Base-by-base conservation (phyloP, 176 grass and related monocot species). In the Puya raimondii region DNA sequence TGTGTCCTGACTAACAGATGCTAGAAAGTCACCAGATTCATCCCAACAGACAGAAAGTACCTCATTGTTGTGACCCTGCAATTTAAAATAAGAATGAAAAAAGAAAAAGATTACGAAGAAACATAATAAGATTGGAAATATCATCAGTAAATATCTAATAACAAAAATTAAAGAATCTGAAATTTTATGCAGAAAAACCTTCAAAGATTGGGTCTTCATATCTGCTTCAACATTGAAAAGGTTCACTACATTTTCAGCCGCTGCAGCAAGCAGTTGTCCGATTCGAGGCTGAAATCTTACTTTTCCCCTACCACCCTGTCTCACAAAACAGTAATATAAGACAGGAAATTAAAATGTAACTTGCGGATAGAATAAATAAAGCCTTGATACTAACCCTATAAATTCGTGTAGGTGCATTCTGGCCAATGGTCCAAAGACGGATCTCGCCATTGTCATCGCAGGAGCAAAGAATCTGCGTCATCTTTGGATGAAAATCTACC, bases 31-130 rank as follows among this genome's bases (percentile, higher is more conserved):
- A 20, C 94, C 94, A 53, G 51, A 91, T 83, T 85, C 85, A 67
- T 99, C 94, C 94, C 94, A 99, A 77, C 87, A 99, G 23, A 99
- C 23, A 26, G 78, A 84, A 22, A 85, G 83, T 23, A 91, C 77
- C 82, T 88, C 91, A 20, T 66, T 84, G 12, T 79, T 71, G 70
- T 93, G 90, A 70, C 73, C 80, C 94, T 99, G 58, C 50, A 79
- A 58, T 75, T 14, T 74, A 22, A 48, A 68, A 71, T 70, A 23
- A 3, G 65, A 84, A 67, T 50, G 10, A 23, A 15, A 67, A 13
- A 63, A 11, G 15, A 63, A 13, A 11, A 50, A 69, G 20, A 42
- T 42, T 42, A 42, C 5, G 33, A 52, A 69, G 18, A 9, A 59
- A 63, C 12, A 12, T 6, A 69, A 26, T 14, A 56, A 18, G 56